Percentiles rank a stretch among this genome's conserved stretches.
Evolutionary conservation across 495 filamentous ascomycete genomes (phyloP).

Genomic region (Talaromyces adpressus): DNA sequence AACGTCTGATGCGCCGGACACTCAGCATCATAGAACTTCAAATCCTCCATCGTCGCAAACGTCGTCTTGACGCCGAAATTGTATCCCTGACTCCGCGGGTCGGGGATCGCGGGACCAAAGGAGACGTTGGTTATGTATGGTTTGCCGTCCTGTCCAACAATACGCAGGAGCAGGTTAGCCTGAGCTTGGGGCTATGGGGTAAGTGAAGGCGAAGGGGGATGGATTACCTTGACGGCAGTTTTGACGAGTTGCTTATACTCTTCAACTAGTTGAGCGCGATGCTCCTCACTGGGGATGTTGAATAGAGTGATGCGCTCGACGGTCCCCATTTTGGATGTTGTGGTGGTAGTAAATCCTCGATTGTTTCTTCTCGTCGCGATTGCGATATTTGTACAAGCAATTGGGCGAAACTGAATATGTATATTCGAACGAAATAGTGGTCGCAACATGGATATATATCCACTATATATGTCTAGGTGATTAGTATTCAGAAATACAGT

Average conservation of each 20-base stretch:
- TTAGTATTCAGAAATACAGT: not conserved
- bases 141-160: conserved; percentile 48
- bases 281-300: conserved; percentile 47
- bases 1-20: conserved; percentile 55
- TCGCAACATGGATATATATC: not conserved
- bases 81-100: conserved; percentile 56
- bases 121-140: conserved; percentile 53
- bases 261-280: conserved; percentile 35
- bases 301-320: conserved; percentile 54
- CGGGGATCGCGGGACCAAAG: conserved; percentile 37
- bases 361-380: not conserved
- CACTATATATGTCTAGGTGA: not conserved
- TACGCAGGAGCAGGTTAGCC: too few relatives aligned
- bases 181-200: too few relatives aligned
- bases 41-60: conserved; percentile 58
- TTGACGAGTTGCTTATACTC: conserved; percentile 44
- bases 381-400: not conserved
- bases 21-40: conserved; percentile 61
- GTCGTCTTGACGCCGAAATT: conserved; percentile 51
- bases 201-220: too few relatives aligned
- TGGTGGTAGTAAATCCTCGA: not conserved
- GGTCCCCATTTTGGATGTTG: conserved; percentile 26
- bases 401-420: not conserved
- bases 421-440: not conserved
- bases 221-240: conserved; percentile 43